Percentiles rank a stretch among this genome's conserved stretches.
phyloP scores from a whole-genome alignment of 75 land plant genomes.

The Isoetes taiwanensis region DNA sequence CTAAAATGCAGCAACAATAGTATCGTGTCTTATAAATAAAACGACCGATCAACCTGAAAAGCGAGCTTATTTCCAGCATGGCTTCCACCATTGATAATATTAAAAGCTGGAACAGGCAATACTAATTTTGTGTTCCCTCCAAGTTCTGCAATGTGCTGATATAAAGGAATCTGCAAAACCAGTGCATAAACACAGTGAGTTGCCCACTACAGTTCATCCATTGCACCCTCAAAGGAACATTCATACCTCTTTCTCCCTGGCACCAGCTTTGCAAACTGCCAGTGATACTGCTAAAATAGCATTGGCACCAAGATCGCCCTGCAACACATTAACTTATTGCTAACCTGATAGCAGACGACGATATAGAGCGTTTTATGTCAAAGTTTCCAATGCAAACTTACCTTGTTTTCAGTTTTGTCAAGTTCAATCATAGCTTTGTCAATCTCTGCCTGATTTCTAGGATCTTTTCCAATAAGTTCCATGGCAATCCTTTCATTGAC shows the following conservation, averaged over 20 bases:
- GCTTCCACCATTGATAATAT: constrained; percentile 90
- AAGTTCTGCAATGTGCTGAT: constrained; percentile 91
- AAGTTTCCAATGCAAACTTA: constrained; percentile 6
- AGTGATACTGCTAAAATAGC: constrained; percentile 94
- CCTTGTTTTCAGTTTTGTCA: constrained; percentile 97
- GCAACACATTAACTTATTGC: neutral
- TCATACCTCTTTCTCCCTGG: constrained; percentile 89
- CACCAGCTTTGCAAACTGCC: constrained; percentile 99
- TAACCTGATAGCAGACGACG: neutral
- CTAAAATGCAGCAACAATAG: neutral
- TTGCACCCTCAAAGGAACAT: neutral
- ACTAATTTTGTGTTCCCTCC: constrained; percentile 48
- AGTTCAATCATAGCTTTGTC: constrained; percentile 88
- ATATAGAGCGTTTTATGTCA: neutral
- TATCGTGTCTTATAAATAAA: neutral
- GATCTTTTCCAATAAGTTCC: constrained; percentile 87
- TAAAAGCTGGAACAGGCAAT: constrained; percentile 91
- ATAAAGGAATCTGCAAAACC: constrained; percentile 59
- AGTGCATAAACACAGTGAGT: constrained; percentile 2
- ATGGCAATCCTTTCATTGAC: constrained; percentile 81
- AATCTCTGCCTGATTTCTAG: constrained; percentile 70
- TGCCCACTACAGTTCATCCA: neutral
- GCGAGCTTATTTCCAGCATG: constrained; percentile 94
- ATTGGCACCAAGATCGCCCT: constrained; percentile 97
- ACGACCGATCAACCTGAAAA: constrained; percentile 42